phyloP scores from a whole-genome alignment of 306 rosid genomes.

The Malus sieversii region DNA sequence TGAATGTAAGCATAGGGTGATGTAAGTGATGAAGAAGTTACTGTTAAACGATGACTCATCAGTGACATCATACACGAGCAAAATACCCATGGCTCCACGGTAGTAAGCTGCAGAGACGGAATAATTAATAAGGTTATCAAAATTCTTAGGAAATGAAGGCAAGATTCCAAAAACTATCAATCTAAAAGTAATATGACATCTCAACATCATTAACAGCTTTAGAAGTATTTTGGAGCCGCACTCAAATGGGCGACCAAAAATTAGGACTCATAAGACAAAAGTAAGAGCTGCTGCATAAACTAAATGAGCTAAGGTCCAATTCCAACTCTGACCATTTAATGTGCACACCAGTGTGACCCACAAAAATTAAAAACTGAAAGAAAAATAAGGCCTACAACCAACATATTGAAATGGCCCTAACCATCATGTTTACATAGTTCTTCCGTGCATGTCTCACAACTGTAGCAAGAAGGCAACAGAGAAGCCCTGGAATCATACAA shows the following conservation, averaged over 20 bases:
- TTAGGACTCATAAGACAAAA: background rate
- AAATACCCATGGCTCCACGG: constrained; percentile 99
- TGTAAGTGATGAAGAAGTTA: constrained; percentile 29
- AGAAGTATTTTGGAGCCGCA: background rate
- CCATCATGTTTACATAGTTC: background rate
- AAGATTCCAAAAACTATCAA: background rate
- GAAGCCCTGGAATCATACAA: background rate
- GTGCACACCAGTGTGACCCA: background rate
- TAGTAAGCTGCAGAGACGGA: constrained; percentile 66
- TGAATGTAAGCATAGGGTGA: constrained; percentile 2
- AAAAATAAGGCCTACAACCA: background rate
- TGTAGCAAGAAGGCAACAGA: background rate
- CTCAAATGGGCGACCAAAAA: background rate
- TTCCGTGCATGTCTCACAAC: background rate
- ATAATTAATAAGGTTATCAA: background rate
- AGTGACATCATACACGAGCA: constrained; percentile 94
- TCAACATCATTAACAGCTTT: background rate
- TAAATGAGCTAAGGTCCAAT: background rate
- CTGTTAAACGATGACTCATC: constrained; percentile 96
- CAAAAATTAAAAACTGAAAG: background rate
- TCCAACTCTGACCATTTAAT: background rate
- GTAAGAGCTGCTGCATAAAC: background rate
- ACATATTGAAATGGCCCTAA: background rate
- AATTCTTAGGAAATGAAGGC: background rate
- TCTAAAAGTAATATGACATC: background rate